Evolutionary conservation across 164 flowering plant species (phyloP), one percentile per base, ranked within the genome.

Genomic region (Liriodendron chinense): DNA sequence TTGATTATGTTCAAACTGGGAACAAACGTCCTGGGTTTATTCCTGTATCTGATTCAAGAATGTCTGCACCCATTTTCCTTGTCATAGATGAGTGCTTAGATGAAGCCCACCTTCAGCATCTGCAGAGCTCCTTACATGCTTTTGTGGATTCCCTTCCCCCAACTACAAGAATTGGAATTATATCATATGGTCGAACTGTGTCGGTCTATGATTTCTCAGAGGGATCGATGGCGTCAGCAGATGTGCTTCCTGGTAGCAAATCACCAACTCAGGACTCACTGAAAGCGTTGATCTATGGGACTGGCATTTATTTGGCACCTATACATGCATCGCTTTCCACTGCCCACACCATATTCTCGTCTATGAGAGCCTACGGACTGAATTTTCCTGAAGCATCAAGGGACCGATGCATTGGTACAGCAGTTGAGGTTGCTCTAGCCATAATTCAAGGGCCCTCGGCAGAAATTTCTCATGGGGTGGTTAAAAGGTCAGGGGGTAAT

Each of bases 131-230:
- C 18, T 84, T 96, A 84, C 98, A 96, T 83, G 97, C 97, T 28
- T 96, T 96, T 88, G 91, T 92, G 63, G 94, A 96, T 75, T 94
- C 96, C 47, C 88, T 96, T 57, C 85, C 97, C 73, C 90, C 90
- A 21, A 88, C 91, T 48, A 88, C 96, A 9, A 86, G 94, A 79
- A 78, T 94, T 56, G 99, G 98, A 70, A 87, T 96, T 73, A 80
- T 96, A 73, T 70, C 89, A 22, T 96, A 90, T 86, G 96, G 98
- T 8, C 84, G 96, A 73, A 92, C 94, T 0, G 91, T 94, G 1
- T 96, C 99, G 12, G 89, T 93, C 26, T 96, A 91, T 86, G 98
- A 96, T 80, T 93, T 96, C 67, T 88, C 94, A 1, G 98, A 96
- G 84, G 96, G 87, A 56, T 89, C 90, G 57, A 65, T 86, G 80